Conservation (phyloP, 106 monocot species). For the Dendrobium huoshanense region DNA sequence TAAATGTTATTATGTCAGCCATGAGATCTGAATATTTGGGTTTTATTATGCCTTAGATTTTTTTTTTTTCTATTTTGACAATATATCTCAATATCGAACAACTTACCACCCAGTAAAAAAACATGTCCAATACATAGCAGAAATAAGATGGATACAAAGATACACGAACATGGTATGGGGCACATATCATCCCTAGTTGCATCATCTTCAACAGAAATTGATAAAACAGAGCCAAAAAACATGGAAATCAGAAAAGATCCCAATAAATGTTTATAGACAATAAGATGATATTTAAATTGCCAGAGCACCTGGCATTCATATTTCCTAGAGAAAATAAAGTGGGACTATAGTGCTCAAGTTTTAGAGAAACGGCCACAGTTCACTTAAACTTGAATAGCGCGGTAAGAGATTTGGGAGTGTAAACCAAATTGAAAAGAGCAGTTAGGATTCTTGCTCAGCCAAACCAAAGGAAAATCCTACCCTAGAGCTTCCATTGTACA, state of each 20-base stretch:
- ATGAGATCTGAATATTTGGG: too few relatives aligned
- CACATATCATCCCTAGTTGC: background rate
- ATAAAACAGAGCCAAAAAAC: background rate
- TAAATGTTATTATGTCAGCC: too few relatives aligned
- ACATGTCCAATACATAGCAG: background rate
- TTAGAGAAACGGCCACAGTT: background rate
- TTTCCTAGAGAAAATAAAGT: background rate
- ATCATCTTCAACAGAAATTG: background rate
- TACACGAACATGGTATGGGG: background rate
- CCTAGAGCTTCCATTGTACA: background rate
- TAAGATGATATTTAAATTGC: background rate
- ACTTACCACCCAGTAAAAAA: background rate
- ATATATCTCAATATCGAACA: background rate
- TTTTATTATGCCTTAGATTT: too few relatives aligned
- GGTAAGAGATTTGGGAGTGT: background rate
- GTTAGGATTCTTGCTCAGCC: background rate
- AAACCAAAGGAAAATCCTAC: background rate
- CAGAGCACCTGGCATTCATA: background rate
- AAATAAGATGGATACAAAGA: background rate
- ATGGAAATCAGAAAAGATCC: background rate
- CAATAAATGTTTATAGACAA: background rate
- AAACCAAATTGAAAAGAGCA: too few relatives aligned
- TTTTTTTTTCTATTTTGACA: background rate
- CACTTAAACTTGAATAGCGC: background rate
- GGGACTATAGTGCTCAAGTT: too few relatives aligned